Percentiles rank a stretch among this genome's conserved stretches.
Conservation (phyloP, 164 flowering plant species). For the Nymphaea colorata region DNA sequence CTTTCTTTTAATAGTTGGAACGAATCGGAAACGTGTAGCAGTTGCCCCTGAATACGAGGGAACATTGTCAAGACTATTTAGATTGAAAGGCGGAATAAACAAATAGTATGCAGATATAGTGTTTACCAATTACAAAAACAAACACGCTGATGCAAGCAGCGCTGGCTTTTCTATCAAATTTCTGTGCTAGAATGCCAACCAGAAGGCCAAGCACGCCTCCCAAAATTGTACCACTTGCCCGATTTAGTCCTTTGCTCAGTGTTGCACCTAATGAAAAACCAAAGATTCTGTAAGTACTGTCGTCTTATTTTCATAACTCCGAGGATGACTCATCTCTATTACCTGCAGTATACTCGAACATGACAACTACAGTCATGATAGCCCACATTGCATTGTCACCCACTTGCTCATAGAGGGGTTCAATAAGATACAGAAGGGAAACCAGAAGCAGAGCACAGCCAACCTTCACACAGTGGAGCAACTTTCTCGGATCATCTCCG, state of each 20-base stretch:
- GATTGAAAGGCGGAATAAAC: background rate
- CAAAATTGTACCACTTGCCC: constrained; percentile 61
- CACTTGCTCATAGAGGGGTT: constrained; percentile 50
- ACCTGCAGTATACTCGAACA: constrained; percentile 82
- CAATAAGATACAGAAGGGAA: constrained; percentile 52
- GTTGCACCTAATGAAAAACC: constrained; percentile 47
- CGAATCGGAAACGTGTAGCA: constrained; percentile 41
- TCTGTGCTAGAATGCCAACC: constrained; percentile 39
- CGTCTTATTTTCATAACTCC: background rate
- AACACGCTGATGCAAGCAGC: constrained; percentile 27
- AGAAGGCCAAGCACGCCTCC: constrained; percentile 66
- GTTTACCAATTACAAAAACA: constrained; percentile 55
- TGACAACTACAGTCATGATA: constrained; percentile 81
- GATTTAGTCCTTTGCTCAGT: constrained; percentile 62
- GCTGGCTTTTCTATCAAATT: constrained; percentile 30
- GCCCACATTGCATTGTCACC: constrained; percentile 95
- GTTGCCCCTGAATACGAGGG: constrained; percentile 32
- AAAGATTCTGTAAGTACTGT: background rate
- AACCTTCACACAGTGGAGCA: constrained; percentile 64
- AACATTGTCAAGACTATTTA: background rate
- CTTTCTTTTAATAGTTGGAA: constrained; percentile 48
- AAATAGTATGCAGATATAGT: background rate
- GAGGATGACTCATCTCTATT: background rate
- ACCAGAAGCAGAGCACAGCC: constrained; percentile 63
- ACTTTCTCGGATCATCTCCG: constrained; percentile 15